phyloP scores from a whole-genome alignment of 2,329 filamentous ascomycete genomes.

The Ascochyta rabiei region DNA sequence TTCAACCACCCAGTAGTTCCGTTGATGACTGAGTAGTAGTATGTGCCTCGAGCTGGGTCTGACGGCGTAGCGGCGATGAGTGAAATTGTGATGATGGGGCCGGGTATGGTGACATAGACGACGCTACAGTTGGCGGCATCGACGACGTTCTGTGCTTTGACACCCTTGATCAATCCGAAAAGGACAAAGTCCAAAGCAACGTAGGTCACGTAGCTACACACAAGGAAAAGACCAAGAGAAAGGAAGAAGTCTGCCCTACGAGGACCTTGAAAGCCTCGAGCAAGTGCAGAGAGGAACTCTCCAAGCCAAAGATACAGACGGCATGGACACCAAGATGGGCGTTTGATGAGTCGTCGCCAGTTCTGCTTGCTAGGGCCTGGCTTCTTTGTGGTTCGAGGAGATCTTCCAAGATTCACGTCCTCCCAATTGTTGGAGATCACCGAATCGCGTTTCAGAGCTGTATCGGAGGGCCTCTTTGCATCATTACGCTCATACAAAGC shows the following conservation, averaged over 20 bases:
- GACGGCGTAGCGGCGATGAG: constrained; percentile 32
- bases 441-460: constrained; percentile 18
- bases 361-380: too few relatives aligned
- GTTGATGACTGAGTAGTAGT: constrained; percentile 43
- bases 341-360: not conserved
- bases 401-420: not conserved
- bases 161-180: constrained; percentile 25
- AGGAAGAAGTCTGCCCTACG: constrained; percentile 23
- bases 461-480: not conserved
- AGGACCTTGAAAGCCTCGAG: constrained; percentile 14
- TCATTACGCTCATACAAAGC: not conserved
- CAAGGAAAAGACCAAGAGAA: constrained; percentile 14
- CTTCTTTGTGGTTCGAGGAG: not conserved
- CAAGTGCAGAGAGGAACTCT: constrained; percentile 13
- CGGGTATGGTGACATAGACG: constrained; percentile 43
- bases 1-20: constrained; percentile 43
- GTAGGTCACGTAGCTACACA: constrained; percentile 24
- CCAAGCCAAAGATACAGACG: constrained; percentile 1
- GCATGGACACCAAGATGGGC: constrained; percentile 31
- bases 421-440: constrained; percentile 17
- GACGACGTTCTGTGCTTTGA: constrained; percentile 31
- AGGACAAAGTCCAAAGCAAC: constrained; percentile 27
- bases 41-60: constrained; percentile 36
- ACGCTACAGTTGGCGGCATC: constrained; percentile 37
- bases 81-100: constrained; percentile 40